These are phyloP conservation scores for Xylaria sp. DNA, from an alignment of 2,329 filamentous ascomycete species.

Conservation along the genomic window DNA sequence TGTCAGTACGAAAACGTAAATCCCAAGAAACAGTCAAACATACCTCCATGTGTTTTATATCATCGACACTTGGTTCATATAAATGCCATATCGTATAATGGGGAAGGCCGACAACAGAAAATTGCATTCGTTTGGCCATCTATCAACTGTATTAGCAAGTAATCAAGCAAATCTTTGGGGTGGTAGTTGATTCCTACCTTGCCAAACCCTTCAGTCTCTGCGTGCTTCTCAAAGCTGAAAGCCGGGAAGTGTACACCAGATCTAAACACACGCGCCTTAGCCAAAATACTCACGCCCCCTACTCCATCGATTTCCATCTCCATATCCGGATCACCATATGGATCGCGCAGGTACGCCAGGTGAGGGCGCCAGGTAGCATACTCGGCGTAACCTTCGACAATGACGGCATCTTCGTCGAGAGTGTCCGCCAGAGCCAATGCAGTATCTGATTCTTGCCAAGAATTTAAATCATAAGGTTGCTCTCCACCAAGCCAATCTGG, in stretches of 20 bases:
- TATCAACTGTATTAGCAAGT: slow-evolving; percentile 51
- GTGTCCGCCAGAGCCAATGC: slow-evolving; percentile 93
- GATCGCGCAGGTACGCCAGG: slow-evolving; percentile 94
- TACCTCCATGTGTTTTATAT: slow-evolving; percentile 95
- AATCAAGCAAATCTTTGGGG: not conserved
- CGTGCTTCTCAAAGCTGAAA: slow-evolving; percentile 98
- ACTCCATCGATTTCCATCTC: slow-evolving; percentile 99
- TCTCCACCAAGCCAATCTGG: slow-evolving; percentile 99
- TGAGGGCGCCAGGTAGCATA: slow-evolving; percentile 99
- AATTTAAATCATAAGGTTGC: slow-evolving; percentile 97
- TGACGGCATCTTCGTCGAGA: slow-evolving; percentile 96
- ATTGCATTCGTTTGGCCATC: slow-evolving; percentile 98
- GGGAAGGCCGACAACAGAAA: slow-evolving; percentile 92
- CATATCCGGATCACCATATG: slow-evolving; percentile 97
- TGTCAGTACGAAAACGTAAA: slow-evolving; percentile 31
- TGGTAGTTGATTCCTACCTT: slow-evolving; percentile 71
- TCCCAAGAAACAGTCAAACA: slow-evolving; percentile 33
- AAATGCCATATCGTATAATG: slow-evolving; percentile 99
- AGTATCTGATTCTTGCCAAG: slow-evolving; percentile 99
- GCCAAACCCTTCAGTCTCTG: slow-evolving; percentile 97
- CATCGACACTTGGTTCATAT: slow-evolving; percentile 98
- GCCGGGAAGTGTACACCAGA: slow-evolving; percentile 97
- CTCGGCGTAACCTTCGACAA: slow-evolving; percentile 98
- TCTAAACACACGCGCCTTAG: slow-evolving; percentile 94
- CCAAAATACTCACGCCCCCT: slow-evolving; percentile 95